phyloP scores from a whole-genome alignment of 345 rosid genomes.

The Lumnitzera littorea region DNA sequence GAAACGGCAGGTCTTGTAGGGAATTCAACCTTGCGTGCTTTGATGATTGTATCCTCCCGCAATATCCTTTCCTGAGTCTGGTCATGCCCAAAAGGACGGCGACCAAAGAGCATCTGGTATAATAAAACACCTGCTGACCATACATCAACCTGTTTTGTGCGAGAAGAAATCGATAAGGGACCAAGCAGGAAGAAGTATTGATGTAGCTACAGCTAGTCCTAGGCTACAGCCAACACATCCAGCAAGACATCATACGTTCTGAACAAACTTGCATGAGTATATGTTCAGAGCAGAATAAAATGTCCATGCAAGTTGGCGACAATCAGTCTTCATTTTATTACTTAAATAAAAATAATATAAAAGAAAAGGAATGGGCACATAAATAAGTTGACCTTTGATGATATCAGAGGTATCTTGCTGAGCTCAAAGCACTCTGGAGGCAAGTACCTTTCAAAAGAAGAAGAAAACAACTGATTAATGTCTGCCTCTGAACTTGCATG shows the following conservation, averaged over 20 bases:
- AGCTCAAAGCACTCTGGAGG: conserved; percentile 99
- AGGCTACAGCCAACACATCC: not conserved
- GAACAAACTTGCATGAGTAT: too few species aligned
- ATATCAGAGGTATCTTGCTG: conserved; percentile 82
- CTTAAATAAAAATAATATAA: too few species aligned
- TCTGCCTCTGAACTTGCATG: not conserved
- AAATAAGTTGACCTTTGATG: conserved; percentile 66
- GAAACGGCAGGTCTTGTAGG: conserved; percentile 88
- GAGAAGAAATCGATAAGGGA: conserved; percentile 1
- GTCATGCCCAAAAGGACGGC: conserved; percentile 98
- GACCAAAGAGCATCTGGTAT: conserved; percentile 93
- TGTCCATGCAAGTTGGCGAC: too few species aligned
- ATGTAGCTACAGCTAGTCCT: too few species aligned
- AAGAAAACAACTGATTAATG: conserved; percentile 2
- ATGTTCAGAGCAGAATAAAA: too few species aligned
- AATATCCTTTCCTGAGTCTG: conserved; percentile 93
- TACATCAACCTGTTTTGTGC: conserved; percentile 74
- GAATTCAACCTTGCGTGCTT: conserved; percentile 93
- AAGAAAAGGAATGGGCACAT: not conserved
- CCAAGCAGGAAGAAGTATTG: not conserved
- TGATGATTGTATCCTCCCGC: conserved; percentile 91
- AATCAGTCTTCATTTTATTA: too few species aligned
- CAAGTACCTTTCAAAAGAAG: conserved; percentile 58
- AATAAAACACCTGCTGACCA: conserved; percentile 96
- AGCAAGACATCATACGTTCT: too few species aligned